Conservation (phyloP, 768 basidiomycete species). For the Naematelia encephala region DNA sequence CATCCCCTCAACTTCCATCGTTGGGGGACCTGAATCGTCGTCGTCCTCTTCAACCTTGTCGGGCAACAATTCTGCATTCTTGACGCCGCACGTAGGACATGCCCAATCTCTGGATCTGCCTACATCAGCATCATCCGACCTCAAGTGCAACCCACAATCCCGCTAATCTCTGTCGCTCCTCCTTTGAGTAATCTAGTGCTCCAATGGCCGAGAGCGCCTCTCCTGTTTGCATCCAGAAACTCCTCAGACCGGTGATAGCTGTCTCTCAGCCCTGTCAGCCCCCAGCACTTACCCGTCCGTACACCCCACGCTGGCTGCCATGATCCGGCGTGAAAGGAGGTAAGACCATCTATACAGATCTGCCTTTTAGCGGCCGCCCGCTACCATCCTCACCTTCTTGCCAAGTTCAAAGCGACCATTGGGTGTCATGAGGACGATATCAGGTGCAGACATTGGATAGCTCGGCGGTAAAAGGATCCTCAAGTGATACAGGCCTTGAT, state of each 20-base stretch:
- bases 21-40: background rate
- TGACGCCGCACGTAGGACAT: conserved; percentile 36
- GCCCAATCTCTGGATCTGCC: conserved; percentile 40
- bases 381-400: conserved; percentile 68
- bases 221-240: conserved; percentile 51
- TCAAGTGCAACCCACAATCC: conserved; percentile 26
- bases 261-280: background rate
- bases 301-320: conserved; percentile 99
- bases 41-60: conserved; percentile 4
- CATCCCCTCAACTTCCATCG: background rate
- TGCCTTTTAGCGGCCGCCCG: conserved; percentile 19
- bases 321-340: conserved; percentile 75
- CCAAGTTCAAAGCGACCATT: conserved; percentile 96
- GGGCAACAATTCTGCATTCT: conserved; percentile 23
- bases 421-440: conserved; percentile 92
- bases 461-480: conserved; percentile 84
- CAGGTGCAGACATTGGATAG: conserved; percentile 95
- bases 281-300: conserved; percentile 60
- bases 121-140: conserved; percentile 1
- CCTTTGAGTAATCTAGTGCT: conserved; percentile 43
- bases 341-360: conserved; percentile 51
- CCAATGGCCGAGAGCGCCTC: conserved; percentile 47
- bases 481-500: conserved; percentile 74
- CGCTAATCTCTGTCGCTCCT: conserved; percentile 46
- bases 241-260: conserved; percentile 50